Percentiles rank a stretch among this genome's conserved stretches.
Evolutionary conservation across 352 stramenopile species (phyloP).

Genomic region (Pythium sukuiense): DNA sequence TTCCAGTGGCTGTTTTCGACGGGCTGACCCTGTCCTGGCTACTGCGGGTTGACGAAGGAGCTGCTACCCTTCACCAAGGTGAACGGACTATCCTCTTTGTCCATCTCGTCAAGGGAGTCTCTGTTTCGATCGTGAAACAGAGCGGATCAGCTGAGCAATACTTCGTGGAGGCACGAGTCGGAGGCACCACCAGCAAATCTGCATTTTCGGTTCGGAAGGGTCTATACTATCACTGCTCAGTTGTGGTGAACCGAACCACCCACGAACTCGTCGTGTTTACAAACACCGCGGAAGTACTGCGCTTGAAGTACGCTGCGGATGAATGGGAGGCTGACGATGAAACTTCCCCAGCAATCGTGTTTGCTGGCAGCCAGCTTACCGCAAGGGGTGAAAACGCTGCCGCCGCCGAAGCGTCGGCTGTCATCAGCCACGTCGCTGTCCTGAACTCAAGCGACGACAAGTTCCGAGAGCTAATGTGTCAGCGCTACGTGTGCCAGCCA

Average conservation of each 20-base stretch:
- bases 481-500: slow-evolving; percentile 44
- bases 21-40: slow-evolving; percentile 45
- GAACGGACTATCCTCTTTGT: background rate
- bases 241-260: slow-evolving; percentile 2
- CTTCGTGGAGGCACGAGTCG: background rate
- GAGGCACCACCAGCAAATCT: slow-evolving; percentile 7
- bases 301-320: background rate
- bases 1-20: background rate
- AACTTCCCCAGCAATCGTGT: background rate
- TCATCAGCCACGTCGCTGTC: slow-evolving; percentile 52
- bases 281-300: slow-evolving; percentile 16
- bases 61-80: background rate
- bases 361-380: background rate
- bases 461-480: slow-evolving; percentile 45
- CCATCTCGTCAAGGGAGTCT: background rate
- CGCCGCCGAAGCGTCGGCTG: background rate
- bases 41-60: slow-evolving; percentile 29
- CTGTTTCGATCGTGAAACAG: background rate
- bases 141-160: background rate
- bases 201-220: slow-evolving; percentile 11
- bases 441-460: slow-evolving; percentile 19
- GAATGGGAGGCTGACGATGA: background rate
- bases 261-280: slow-evolving; percentile 14
- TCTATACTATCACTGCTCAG: slow-evolving; percentile 25
- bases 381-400: background rate